Evolutionary conservation across 805 yeast genomes (phyloP), one percentile per base, ranked within the genome.

Genomic region (Candida yuanshanica): DNA sequence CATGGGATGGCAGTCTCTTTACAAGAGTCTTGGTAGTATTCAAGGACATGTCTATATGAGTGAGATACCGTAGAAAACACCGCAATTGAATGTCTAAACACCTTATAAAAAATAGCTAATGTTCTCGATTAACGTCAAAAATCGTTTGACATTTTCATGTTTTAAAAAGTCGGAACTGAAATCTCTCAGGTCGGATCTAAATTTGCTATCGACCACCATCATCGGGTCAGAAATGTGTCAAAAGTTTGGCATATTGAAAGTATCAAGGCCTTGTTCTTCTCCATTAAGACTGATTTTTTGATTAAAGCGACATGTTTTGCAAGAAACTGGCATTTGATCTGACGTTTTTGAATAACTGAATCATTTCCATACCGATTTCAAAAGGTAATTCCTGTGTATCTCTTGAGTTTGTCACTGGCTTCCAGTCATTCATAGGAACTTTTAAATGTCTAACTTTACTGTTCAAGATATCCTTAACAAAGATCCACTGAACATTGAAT

Each of bases 341-440:
- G 3, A 43, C 39, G 17, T 45, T 49, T 35, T 58, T 53, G 49
- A 75, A 74, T 5, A 74, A 62, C 20, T 68, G 64, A 32, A 79
- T 42, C 69, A 78, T 69, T 16, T 70, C 60, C 9, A 60, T 43
- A 1, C 79, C 83, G 22, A 72, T 59, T 3, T 64, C 67, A 37
- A 60, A 62, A 1, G 83, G 79, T 17, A 78, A 49, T 42, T 75
- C 80, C 54, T 78, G 83, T 0, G 83, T 75, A 50, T 79, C 84
- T 49, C 83, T 69, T 16, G 83, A 77, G 47, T 72, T 69, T 1
- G 81, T 73, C 1, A 79, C 77, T 1, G 80, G 74, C 51, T 65
- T 66, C 50, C 62, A 61, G 21, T 70, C 78, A 49, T 76, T 74
- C 21, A 62, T 50, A 4, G 70, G 66, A 7, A 74, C 63, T 39